Base-by-base conservation (phyloP, 345 rosid species). In the Aethionema arabicum region DNA sequence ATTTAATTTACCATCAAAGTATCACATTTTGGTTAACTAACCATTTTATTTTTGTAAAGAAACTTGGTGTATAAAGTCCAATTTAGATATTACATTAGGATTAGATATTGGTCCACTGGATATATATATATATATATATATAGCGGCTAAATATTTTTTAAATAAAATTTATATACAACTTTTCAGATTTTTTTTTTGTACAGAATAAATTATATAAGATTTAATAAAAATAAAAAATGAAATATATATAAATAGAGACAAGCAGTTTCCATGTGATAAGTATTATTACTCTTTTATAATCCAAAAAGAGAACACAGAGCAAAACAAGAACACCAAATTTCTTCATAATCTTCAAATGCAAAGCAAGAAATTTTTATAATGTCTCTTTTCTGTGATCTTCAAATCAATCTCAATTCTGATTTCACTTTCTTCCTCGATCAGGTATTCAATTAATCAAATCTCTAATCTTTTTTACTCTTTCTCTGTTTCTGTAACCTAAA, bases 341-440 rank as follows among this genome's bases (percentile, higher is more conserved):
- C 70, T 70, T 63, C 55, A 56, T 46, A 61, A 44, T 66, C 75
- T 44, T 31, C 68, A 69, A 47, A 73, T 69, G 77, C 70, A 64
- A 66, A 67, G 2, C 27, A 21, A 65, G 10, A 69, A 54, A 52
- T 15, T 63, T 12, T 37, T 50, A 39, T 72, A 68, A 85, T 85
- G 92, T 51, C 79, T 35, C 63, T 59, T 65, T 63, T 65, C 32
- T 78, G 83, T 67, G 70, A 74, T 76, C 73, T 82, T 48, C 83
- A 73, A 71, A 68, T 86, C 63, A 65, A 65, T 57, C 68, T 86
- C 29, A 69, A 77, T 73, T 67, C 66, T 7, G 58, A 80, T 37
- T 72, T 78, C 13, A 69, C 73, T 5, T 82, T 86, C 82, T 84
- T 84, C 64, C 56, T 86, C 63, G 68, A 76, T 16, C 66, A 84